phyloP scores from a whole-genome alignment of 352 stramenopile species.

The Pythium grandisporangium region DNA sequence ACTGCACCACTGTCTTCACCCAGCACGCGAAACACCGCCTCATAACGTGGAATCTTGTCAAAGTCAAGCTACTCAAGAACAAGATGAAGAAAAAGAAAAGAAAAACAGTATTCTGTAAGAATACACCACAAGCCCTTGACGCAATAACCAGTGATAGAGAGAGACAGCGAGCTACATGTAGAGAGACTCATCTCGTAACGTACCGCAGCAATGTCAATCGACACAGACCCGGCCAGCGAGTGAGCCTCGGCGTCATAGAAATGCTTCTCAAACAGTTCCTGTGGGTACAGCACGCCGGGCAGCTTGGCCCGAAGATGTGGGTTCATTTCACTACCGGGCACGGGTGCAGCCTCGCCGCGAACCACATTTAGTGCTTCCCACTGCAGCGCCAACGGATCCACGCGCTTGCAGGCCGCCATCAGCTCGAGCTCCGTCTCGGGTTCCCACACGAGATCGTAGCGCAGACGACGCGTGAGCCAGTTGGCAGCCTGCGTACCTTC shows the following conservation, averaged over 20 bases:
- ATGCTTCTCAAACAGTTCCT: constrained; percentile 34
- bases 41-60: constrained; percentile 60
- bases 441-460: constrained; percentile 56
- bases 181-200: too few relatives aligned
- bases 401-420: constrained; percentile 39
- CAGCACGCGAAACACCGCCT: constrained; percentile 57
- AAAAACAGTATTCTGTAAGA: too few relatives aligned
- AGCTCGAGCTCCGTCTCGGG: constrained; percentile 50
- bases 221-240: constrained; percentile 22
- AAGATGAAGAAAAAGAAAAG: too few relatives aligned
- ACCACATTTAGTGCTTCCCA: constrained; percentile 55
- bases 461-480: constrained; percentile 64
- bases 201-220: constrained; percentile 44
- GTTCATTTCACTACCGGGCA: constrained; percentile 18
- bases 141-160: too few relatives aligned
- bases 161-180: too few relatives aligned
- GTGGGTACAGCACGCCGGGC: constrained; percentile 41
- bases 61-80: constrained; percentile 28
- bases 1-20: constrained; percentile 60
- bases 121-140: too few relatives aligned
- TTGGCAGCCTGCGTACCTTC: constrained; percentile 21
- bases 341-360: constrained; percentile 10
- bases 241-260: constrained; percentile 29
- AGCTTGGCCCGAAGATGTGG: constrained; percentile 30
- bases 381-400: constrained; percentile 41